Percentiles rank a stretch among this genome's conserved stretches.
These are phyloP conservation scores for Umbelopsis sp. DNA, from an alignment of 192 early-diverging fungal genomes.

Conservation along the genomic window DNA sequence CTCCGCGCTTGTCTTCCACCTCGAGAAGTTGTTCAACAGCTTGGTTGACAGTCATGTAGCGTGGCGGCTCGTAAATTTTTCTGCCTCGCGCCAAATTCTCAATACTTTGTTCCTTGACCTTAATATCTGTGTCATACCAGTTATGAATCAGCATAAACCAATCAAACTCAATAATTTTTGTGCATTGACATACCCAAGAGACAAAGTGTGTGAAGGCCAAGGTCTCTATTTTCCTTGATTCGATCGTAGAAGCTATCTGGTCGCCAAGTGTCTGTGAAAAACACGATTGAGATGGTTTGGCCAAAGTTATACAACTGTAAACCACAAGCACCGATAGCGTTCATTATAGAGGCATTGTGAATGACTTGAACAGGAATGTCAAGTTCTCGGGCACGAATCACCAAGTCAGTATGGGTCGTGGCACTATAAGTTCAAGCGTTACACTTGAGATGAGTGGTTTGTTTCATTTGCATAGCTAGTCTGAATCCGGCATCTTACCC, in stretches of 20 bases:
- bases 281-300: conserved; percentile 97
- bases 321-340: conserved; percentile 93
- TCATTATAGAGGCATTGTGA: conserved; percentile 99
- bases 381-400: conserved; percentile 89
- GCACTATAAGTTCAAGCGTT: conserved; percentile 54
- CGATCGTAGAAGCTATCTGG: conserved; percentile 97
- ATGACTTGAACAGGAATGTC: conserved; percentile 86
- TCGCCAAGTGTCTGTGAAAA: conserved; percentile 95
- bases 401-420: conserved; percentile 96
- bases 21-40: conserved; percentile 93
- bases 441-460: neutral
- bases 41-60: conserved; percentile 96
- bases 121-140: conserved; percentile 73
- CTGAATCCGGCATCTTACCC: conserved; percentile 49
- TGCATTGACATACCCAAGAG: conserved; percentile 59
- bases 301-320: conserved; percentile 98
- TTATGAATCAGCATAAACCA: neutral
- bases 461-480: neutral
- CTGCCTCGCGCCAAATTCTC: conserved; percentile 95
- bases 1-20: conserved; percentile 79
- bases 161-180: neutral
- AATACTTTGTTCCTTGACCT: conserved; percentile 95
- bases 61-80: conserved; percentile 95
- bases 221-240: conserved; percentile 80
- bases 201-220: conserved; percentile 94